Evolutionary conservation across 495 filamentous ascomycete species (phyloP), one percentile per base, ranked within the genome.

Genomic region (Penicillium pancosmium): DNA sequence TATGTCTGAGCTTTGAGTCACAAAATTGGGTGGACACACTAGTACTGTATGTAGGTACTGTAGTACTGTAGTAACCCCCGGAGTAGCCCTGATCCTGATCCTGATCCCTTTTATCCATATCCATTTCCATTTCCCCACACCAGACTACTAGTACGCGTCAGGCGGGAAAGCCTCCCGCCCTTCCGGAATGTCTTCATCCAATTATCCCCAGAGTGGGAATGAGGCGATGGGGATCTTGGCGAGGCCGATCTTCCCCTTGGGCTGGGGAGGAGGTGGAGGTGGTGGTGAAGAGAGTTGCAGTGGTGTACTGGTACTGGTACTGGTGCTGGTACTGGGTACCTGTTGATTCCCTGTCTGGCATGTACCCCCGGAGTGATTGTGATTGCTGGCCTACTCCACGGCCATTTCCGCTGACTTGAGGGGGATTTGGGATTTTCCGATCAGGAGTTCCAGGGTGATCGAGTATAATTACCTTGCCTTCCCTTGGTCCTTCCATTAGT

Each of bases 141-240:
- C 12, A 15, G 6, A 10, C 16, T 43, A 6, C 34, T 23, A 23
- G 34, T 38, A 48, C 46, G 46, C 46, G 46, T 48, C 46, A 44
- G 41, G 41, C 46, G 9, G 46, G 46, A 27, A 48, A n/a, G 10
- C 15, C 46, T 25, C 46, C 46, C 46, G 46, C 46, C 18, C 46
- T 48, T 48, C 46, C 46, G 46, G 46, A 48, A 48, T 48, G 46
- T 8, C 41, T 44, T n/a, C n/a, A 44, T 44, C 41, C 41, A 44
- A 44, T 44, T 44, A 44, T 44, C 41, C 41, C 41, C 41, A 44
- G 41, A 44, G n/a, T 44, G n/a, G 16, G 59, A 68, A 65, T 68
- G 59, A 63, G 65, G 59, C 65, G 62, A 54, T 61, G 34, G 40
- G 62, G 25, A 7, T 43, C 56, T 62, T 64, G 62, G 62, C 62